These are phyloP conservation scores for Lyophyllum atratum DNA, from an alignment of 768 basidiomycete species.

Conservation along the genomic window DNA sequence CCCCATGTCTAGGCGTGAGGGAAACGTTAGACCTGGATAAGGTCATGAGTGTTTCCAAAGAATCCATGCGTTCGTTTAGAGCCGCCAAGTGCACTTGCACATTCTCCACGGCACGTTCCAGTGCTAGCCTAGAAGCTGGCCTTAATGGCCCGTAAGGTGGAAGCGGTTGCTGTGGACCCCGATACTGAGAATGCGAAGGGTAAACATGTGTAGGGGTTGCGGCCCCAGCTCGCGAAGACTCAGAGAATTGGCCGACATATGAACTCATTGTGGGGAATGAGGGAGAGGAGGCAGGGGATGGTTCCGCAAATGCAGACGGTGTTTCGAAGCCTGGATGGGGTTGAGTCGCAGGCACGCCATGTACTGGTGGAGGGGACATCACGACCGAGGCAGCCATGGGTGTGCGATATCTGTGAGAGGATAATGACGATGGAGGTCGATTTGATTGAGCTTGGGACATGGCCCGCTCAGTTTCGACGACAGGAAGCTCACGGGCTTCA, in stretches of 20 bases:
- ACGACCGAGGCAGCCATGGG: constrained; percentile 66
- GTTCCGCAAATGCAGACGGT: constrained; percentile 69
- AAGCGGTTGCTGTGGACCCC: constrained; percentile 32
- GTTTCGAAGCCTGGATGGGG: constrained; percentile 73
- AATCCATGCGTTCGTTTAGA: constrained; percentile 80
- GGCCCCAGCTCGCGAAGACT: constrained; percentile 38
- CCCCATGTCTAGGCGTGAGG: constrained; percentile 37
- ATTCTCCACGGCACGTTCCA: constrained; percentile 79
- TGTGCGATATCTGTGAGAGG: constrained; percentile 78
- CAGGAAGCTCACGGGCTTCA: constrained; percentile 45
- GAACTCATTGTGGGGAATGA: constrained; percentile 38
- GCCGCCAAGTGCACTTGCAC: constrained; percentile 83
- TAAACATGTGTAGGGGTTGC: constrained; percentile 39
- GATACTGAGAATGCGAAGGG: constrained; percentile 36
- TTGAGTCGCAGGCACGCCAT: constrained; percentile 61
- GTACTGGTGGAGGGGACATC: constrained; percentile 54
- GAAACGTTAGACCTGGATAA: constrained; percentile 41
- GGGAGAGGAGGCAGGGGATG: constrained; percentile 39
- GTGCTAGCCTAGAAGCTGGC: constrained; percentile 49
- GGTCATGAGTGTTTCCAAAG: constrained; percentile 50
- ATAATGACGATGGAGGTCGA: constrained; percentile 77
- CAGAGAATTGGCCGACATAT: constrained; percentile 39
- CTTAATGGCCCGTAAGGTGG: constrained; percentile 38
- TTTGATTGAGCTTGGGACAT: constrained; percentile 42
- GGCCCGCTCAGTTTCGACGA: constrained; percentile 24